Evolutionary conservation across 176 grass and related monocot genomes (phyloP), one percentile per base, ranked within the genome.

Genomic region (Carex parvula): DNA sequence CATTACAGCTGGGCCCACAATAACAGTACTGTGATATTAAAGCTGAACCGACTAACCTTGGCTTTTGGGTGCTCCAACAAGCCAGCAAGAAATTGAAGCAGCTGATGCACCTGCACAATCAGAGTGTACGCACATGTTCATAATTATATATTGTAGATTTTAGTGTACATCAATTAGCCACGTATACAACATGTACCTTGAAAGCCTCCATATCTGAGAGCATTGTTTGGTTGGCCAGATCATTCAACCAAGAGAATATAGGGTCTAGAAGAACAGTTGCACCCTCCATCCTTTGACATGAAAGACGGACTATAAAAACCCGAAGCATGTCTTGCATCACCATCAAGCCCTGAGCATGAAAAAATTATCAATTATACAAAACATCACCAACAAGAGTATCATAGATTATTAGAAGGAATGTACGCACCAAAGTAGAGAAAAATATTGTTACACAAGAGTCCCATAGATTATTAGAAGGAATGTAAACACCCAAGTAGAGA

Each of bases 301-400:
- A 89, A 84, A 98, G 79, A 50, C 92, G 92, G 73, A 90, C 85
- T 86, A 98, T 89, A 64, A 98, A 89, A 87, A 98, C 87, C 21
- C 92, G 87, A 86, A 98, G 95, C 95, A 98, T 95, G 69, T 98
- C 92, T 91, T 95, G 95, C 84, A 98, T 89, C 74, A 93, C 95
- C 87, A 90, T 84, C 85, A 98, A 89, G 37, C 75, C 86, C 95
- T 98, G 73, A 53, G 29, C 59, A 62, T 48, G 55, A 85, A 35
- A 53, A 29, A 22, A 57, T n/a, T 58, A 14, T 71, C 65, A 44
- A 80, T 84, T 74, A 89, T 50, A 13, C 20, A 75, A 75, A 35
- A 77, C 84, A 64, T 76, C n/a, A 26, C 24, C 70, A 55, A 48
- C 9, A 48, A 11, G 46, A 48, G 20, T 87, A 39, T 14, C 87